These are phyloP conservation scores for Adansonia gregorii DNA, from an alignment of 441 rosid species.

Conservation along the genomic window DNA sequence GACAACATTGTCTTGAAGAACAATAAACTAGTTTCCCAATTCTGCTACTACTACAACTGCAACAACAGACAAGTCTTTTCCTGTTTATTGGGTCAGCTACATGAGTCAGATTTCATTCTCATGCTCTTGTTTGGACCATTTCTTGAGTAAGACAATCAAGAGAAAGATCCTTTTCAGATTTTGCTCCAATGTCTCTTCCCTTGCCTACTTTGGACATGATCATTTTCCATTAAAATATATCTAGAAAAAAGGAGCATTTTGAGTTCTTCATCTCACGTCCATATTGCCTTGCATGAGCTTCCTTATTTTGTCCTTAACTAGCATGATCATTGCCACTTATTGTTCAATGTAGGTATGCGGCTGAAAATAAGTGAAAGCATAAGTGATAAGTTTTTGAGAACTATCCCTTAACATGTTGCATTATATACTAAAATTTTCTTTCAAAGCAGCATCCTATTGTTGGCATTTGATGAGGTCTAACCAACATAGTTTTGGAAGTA, in stretches of 20 bases:
- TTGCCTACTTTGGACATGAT: neutral
- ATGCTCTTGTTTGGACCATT: neutral
- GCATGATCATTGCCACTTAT: conserved; percentile 5
- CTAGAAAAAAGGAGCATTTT: neutral
- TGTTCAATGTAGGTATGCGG: conserved; percentile 12
- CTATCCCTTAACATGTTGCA: conserved; percentile 1
- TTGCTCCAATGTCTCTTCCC: neutral
- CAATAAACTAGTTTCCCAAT: conserved; percentile 6
- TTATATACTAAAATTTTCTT: conserved; percentile 5
- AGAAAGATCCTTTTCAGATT: neutral
- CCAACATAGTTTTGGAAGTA: conserved; percentile 9
- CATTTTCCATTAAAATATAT: neutral
- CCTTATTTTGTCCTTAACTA: neutral
- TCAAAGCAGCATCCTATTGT: conserved; percentile 9
- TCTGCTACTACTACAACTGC: conserved; percentile 16
- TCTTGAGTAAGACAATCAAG: neutral
- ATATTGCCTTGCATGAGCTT: conserved; percentile 1
- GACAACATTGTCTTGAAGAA: neutral
- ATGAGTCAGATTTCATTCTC: neutral
- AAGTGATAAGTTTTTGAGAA: neutral
- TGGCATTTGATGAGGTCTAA: conserved; percentile 2
- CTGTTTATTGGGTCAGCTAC: conserved; percentile 2
- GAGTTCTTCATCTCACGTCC: conserved; percentile 6
- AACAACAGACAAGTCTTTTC: neutral
- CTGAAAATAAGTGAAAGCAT: neutral